Base-by-base conservation (phyloP, 1,139 yeast genomes). In the Chernovozyma sophiae-reginae region DNA sequence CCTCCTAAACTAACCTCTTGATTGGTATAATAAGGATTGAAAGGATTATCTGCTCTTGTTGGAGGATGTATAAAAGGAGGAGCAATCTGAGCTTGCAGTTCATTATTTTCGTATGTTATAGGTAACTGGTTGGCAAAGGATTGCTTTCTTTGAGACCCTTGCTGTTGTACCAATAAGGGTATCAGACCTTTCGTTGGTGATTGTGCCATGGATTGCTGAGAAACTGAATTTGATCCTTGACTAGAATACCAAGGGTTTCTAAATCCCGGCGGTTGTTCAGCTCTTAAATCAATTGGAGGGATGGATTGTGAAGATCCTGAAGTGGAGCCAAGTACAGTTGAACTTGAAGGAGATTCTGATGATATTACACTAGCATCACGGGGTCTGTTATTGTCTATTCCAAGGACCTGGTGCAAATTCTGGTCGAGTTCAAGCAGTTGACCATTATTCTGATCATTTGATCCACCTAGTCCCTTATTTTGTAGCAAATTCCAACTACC, bases 71-170 rank as follows among this genome's bases (percentile, higher is more conserved):
- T 56, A 39, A 54, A 60, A 12, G 68, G 69, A 1, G 64, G 60
- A 1, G 48, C 52, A 6, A 19, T 19, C 31, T 28, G 31, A 6
- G 17, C 13, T 20, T 28, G 31, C n/a, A 7, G 31, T 13, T 36
- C 42, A 18, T 60, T 68, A 38, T 65, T 52, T 50, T 76, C 81
- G 48, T 72, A 75, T 1, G 81, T 76, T 3, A 74, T 68, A 22
- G 80, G 79, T 15, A 75, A 56, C 41, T 68, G 72, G 46, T 66
- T 68, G 13, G 74, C 66, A 43, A 67, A 69, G 39, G 60, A 63
- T 55, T 48, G 66, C 47, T 68, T 65, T 41, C 69, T 43, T 48
- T 57, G 37, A 11, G 66, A 62, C 15, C 55, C 37, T 32, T 49
- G 57, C 39, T 56, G 66, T 35, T 57, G 56, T 40, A 58, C 55